Evolutionary conservation across 345 rosid species (phyloP).

Genomic region (Arabis hirsuta): DNA sequence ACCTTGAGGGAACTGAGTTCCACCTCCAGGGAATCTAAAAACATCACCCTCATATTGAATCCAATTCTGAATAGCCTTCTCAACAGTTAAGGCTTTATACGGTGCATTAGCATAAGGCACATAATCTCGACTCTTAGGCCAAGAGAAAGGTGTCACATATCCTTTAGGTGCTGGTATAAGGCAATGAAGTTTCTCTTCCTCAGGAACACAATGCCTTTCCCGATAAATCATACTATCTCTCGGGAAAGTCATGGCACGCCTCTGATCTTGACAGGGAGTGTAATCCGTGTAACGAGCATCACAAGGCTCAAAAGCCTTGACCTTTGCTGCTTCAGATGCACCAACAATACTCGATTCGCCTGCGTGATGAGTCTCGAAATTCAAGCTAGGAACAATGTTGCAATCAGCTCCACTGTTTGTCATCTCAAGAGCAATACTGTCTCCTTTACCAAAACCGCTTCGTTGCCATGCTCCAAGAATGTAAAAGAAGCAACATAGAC

Average conservation of each 20-base stretch:
- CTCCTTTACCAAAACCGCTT: constrained; percentile 98
- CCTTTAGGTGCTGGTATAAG: constrained; percentile 94
- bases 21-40: constrained; percentile 98
- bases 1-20: constrained; percentile 99
- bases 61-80: constrained; percentile 99
- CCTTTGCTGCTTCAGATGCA: constrained; percentile 57
- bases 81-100: constrained; percentile 94
- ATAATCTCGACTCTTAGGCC: constrained; percentile 99
- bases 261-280: constrained; percentile 98
- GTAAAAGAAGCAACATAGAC: constrained; percentile 90
- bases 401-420: constrained; percentile 84
- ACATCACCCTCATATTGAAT: constrained; percentile 95
- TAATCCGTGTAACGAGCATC: constrained; percentile 68
- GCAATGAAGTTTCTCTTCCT: constrained; percentile 76
- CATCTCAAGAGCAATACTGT: constrained; percentile 85
- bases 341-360: constrained; percentile 57
- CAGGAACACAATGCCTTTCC: constrained; percentile 89
- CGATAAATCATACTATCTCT: constrained; percentile 91
- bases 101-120: constrained; percentile 99
- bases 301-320: constrained; percentile 72
- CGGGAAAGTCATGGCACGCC: constrained; percentile 95
- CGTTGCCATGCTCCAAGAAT: constrained; percentile 97
- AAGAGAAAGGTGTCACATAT: constrained; percentile 92
- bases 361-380: constrained; percentile 91
- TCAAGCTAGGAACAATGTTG: constrained; percentile 69